Percentiles rank a stretch among this genome's conserved stretches.
Evolutionary conservation across 2,329 filamentous ascomycete genomes (phyloP).

Genomic region (Neonectria neomacrospora): DNA sequence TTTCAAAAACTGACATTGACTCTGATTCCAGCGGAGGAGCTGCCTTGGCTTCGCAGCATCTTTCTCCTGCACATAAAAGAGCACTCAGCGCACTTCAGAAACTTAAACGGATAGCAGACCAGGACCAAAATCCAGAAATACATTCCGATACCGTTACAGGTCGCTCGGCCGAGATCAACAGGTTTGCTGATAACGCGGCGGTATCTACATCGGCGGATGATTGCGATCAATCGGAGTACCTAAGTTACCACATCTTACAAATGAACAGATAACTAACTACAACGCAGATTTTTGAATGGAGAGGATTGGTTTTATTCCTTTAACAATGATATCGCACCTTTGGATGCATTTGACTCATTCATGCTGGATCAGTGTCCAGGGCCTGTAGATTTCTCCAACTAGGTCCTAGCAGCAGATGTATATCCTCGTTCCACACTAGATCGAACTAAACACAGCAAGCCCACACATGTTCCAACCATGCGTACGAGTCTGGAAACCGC

Average conservation of each 20-base stretch:
- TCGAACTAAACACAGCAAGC: background rate
- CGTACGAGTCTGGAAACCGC: background rate
- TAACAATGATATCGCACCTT: constrained; percentile 28
- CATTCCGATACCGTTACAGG: background rate
- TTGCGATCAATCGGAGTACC: background rate
- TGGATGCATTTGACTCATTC: constrained; percentile 34
- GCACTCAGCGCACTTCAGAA: constrained; percentile 28
- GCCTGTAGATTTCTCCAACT: background rate
- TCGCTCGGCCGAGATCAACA: background rate
- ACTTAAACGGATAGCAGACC: constrained; percentile 17
- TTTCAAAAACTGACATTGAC: constrained; percentile 20
- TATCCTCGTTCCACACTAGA: background rate
- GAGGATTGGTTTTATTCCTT: constrained; percentile 33
- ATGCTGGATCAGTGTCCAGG: constrained; percentile 26
- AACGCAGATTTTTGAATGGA: constrained; percentile 10
- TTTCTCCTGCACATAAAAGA: constrained; percentile 32
- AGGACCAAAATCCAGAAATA: constrained; percentile 1
- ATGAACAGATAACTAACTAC: background rate
- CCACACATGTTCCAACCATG: background rate
- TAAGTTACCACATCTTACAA: no score
- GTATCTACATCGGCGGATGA: background rate
- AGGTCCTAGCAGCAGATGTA: background rate
- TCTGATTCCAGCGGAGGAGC: background rate
- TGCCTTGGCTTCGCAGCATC: background rate
- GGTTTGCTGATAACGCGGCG: background rate